Evolutionary conservation across 23 red algal genomes (phyloP), one percentile per base, ranked within the genome.

Genomic region (Agarophyton chilense): DNA sequence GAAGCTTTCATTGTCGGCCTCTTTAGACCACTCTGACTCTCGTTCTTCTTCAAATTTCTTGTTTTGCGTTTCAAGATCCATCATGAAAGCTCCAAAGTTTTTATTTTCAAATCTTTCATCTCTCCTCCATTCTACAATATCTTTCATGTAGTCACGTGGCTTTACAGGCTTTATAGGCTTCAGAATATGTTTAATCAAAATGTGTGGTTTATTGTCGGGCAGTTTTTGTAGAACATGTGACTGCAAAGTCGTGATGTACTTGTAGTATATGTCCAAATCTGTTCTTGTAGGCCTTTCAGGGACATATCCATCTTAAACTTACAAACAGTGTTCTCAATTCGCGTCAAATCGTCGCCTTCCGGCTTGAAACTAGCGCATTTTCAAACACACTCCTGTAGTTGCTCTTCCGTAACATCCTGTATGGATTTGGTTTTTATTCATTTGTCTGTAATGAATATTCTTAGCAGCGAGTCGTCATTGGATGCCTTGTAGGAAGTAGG

Each of bases 21-120:
- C 29, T 0, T 38, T 55, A 7, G 25, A 31, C 13, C 57, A 43
- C 1, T 77, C 39, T 21, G 35, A 33, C 43, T 57, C 31, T 60
- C 39, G 61, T 33, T 81, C 35, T 13, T 58, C 77, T 49, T 85
- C 41, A 14, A 85, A 32, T 10, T 40, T 85, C 41, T 85, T 51
- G n/a, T 38, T 60, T 61, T 85, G 58, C 41, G 13, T 29, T 29
- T 57, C 81, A 21, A 85, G 31, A 41, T 85, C 81, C 32, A 35
- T 45, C 81, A 85, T 85, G 64, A 85, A 85, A 14, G 64, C 81
- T 8, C 64, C 7, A 85, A 85, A 46, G n/a, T 85, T 60, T 8
- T 85, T 85, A 32, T 53, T 68, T 13, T 85, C 56, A 33, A 85
- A 85, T n/a, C 32, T 9, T 36, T 85, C 62, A n/a, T 68, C 57